Evolutionary conservation across 805 yeast species (phyloP).

Genomic region (Metschnikowia noctiluminum): DNA sequence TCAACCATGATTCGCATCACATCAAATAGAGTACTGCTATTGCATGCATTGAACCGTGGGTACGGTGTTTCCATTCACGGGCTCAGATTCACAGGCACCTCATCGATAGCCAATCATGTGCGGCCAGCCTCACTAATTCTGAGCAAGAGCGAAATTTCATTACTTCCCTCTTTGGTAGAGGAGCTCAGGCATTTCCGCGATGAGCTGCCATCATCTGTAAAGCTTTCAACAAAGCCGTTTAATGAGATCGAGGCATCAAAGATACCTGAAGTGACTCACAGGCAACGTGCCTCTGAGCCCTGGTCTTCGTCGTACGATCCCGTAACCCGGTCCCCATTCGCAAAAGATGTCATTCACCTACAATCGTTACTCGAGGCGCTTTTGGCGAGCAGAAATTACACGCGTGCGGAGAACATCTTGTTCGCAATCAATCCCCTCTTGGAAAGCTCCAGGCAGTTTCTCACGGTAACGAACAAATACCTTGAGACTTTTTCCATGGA

Average conservation of each 20-base stretch:
- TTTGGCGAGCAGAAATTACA: slow-evolving; percentile 58
- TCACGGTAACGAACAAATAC: slow-evolving; percentile 68
- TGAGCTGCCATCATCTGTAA: not conserved
- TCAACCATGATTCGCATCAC: slow-evolving; percentile 6
- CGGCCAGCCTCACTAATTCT: not conserved
- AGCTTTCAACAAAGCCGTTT: slow-evolving; percentile 14
- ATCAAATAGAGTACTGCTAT: slow-evolving; percentile 5
- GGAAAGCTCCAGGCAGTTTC: slow-evolving; percentile 43
- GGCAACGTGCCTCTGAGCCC: slow-evolving; percentile 17
- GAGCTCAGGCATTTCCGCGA: slow-evolving; percentile 14
- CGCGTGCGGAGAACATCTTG: slow-evolving; percentile 67
- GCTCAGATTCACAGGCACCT: not conserved
- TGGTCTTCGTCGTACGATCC: slow-evolving; percentile 44
- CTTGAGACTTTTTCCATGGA: slow-evolving; percentile 41
- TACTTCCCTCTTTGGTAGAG: slow-evolving; percentile 15
- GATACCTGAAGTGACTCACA: slow-evolving; percentile 9
- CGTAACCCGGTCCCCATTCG: slow-evolving; percentile 40
- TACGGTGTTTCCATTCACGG: slow-evolving; percentile 1
- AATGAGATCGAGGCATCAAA: slow-evolving; percentile 12
- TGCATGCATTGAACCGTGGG: slow-evolving; percentile 3
- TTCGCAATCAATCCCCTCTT: slow-evolving; percentile 54
- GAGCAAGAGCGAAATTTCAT: slow-evolving; percentile 8
- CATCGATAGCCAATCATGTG: not conserved
- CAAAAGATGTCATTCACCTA: slow-evolving; percentile 59
- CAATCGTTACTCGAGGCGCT: slow-evolving; percentile 82